Conservation (phyloP, 345 rosid species). For the Lenwebbia sp. region DNA sequence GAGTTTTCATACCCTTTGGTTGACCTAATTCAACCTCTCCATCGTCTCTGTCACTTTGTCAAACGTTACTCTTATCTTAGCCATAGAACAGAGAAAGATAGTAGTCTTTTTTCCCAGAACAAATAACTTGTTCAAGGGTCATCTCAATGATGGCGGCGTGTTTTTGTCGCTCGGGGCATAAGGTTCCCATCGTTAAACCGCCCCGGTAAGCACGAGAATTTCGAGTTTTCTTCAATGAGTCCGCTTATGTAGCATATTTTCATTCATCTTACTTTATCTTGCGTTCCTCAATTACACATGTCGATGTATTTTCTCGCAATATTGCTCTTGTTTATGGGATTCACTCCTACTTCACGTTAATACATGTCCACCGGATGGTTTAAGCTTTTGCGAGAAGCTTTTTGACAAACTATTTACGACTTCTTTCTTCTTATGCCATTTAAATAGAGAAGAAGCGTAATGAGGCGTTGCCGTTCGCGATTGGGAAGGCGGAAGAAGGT, state of each 20-base stretch:
- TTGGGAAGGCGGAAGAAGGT: slow-evolving; percentile 39
- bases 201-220: background rate
- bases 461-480: slow-evolving; percentile 37
- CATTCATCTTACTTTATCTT: background rate
- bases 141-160: background rate
- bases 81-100: background rate
- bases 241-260: background rate
- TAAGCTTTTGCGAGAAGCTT: background rate
- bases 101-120: background rate
- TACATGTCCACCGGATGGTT: background rate
- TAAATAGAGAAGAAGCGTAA: background rate
- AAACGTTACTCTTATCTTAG: background rate
- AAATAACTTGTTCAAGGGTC: background rate
- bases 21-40: background rate
- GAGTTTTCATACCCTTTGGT: background rate
- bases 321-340: background rate
- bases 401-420: background rate
- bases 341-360: background rate
- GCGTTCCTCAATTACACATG: background rate
- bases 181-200: background rate
- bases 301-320: background rate
- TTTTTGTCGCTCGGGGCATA: background rate
- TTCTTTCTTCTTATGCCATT: background rate
- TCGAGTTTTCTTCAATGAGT: background rate
- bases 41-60: background rate